These are phyloP conservation scores for Solanum dulcamara DNA, from an alignment of 257 asterid species.

Conservation along the genomic window DNA sequence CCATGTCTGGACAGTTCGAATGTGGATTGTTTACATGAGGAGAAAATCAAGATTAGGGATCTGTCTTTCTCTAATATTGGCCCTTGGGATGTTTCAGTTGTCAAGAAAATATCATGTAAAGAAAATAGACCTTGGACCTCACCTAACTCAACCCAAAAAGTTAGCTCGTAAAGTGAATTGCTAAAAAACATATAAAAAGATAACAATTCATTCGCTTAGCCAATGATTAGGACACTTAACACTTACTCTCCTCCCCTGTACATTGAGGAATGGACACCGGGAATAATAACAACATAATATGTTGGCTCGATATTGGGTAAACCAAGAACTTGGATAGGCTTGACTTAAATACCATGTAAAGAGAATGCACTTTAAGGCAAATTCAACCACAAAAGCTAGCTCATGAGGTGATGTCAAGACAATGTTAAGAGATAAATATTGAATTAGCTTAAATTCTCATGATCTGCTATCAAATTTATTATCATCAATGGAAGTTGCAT, in stretches of 20 bases:
- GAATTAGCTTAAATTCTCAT: not conserved
- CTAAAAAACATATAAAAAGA: not conserved
- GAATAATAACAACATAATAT: not conserved
- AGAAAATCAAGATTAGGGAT: not conserved
- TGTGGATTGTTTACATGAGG: not conserved
- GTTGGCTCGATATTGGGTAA: not conserved
- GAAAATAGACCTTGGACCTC: not conserved
- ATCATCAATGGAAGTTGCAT: not conserved
- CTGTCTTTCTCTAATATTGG: not conserved
- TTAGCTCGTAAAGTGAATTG: not conserved
- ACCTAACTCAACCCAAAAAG: not conserved
- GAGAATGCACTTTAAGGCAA: not conserved
- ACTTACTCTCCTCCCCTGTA: not conserved
- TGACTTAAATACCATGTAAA: no score
- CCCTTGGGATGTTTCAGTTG: not conserved
- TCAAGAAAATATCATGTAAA: not conserved
- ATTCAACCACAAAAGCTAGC: no score
- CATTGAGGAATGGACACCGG: not conserved
- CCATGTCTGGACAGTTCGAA: not conserved
- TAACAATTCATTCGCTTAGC: not conserved
- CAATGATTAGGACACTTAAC: not conserved
- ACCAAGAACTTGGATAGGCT: no score
- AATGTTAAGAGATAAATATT: no score
- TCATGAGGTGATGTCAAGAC: no score
- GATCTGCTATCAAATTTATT: not conserved